Base-by-base conservation (phyloP, 1,139 yeast genomes). In the Hyphopichia burtonii region DNA sequence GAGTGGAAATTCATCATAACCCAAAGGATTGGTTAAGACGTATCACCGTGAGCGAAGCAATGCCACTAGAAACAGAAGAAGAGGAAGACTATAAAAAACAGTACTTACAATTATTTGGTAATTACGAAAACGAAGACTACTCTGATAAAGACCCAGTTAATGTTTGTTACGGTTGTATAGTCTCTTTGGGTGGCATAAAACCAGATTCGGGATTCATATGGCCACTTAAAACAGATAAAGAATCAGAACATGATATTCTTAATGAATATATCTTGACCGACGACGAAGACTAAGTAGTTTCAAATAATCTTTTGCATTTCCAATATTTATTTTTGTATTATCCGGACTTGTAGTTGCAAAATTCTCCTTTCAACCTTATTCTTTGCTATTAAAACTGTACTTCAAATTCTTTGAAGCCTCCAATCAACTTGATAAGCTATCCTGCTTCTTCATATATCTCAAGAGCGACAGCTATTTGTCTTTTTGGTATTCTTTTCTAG, bases 121-220 rank as follows among this genome's bases (percentile, higher is more conserved):
- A 10, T 18, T 10, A 14, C 10, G 31, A 17, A 2, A 25, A 18
- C n/a, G 18, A 38, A 20, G 37, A 31, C 12, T 25, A 14, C 27
- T 11, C 14, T 18, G 12, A 11, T 11, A 19, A 10, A 9, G 27
- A 33, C 6, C 61, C 55, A 2, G 49, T 69, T 1, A 58, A 67
- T 20, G 54, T 86, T 12, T 88, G 96, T 55, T 88, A 87, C 56
- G 96, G 96, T 1, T 88, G 96, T 57, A 74, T 82, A 37, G 83
- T 85, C 1, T 76, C 82, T 23, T 58, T 85, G 43, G 74, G 78
- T 2, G 71, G 74, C 3, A 65, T 66, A 2, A 61, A 67, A 3
- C 59, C 64, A n/a, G 53, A 49, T 4, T 30, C 48, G 2, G 66
- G 67, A 1, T 58, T 81, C 16, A 50, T 58, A 2, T 84, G 91